Evolutionary conservation across 2,329 filamentous ascomycete species (phyloP), one percentile per base, ranked within the genome.

Genomic region (Apiospora sp.): DNA sequence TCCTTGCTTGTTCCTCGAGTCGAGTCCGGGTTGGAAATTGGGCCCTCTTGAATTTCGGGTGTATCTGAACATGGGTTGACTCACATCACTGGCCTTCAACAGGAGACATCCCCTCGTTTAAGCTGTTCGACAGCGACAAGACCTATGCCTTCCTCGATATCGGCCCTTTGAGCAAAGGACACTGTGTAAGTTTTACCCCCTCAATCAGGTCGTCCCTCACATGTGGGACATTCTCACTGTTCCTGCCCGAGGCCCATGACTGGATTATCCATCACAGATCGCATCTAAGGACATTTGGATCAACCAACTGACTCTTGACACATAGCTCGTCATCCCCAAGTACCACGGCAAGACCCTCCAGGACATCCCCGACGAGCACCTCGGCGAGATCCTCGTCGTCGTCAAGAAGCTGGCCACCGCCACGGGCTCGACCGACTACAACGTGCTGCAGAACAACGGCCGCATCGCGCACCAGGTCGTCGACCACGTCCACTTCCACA

Each of bases 21-120:
- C 37, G 37, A 10, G 37, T 41, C 8, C 1, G 30, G 30, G 14
- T 12, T 61, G 30, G 16, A 7, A 37, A 12, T 6, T 19, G 19
- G 54, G 12, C 13, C 30, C 30, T n/a, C 5, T 10, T n/a, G 30
- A 37, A 22, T 41, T 8, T 13, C 8, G n/a, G 13, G 8, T 51
- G 6, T n/a, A n/a, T n/a, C 30, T n/a, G 34, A 13, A 64, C 34
- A 41, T 41, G 19, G 34, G 22, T 24, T 64, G 34, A 64, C 58
- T 64, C 19, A 64, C 34, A 41, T 24, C n/a, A 27, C 41, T 10
- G n/a, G n/a, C n/a, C 3, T 34, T 19, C 43, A 54, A 73, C 78
- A 98, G 95, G 95, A 76, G 96, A 98, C 74, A 98, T 99, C 82
- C 96, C 96, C 68, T 96, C 91, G 78, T 92, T 98, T 88, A 99